Base-by-base conservation (phyloP, 2,329 filamentous ascomycete species). In the Rhytidhysteron rufulum region DNA sequence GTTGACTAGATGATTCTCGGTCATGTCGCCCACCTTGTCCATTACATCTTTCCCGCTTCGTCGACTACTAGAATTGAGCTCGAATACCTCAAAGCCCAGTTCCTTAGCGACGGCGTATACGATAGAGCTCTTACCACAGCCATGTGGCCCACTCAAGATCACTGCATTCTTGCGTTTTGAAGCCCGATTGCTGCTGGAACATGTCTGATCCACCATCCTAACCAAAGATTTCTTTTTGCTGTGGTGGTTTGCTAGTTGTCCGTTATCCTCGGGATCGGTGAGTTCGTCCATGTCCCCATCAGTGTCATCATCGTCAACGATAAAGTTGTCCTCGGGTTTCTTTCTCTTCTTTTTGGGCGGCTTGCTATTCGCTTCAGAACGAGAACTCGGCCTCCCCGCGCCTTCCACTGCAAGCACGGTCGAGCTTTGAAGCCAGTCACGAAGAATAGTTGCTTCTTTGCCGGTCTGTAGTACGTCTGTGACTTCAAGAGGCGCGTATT, bases 21-120 rank as follows among this genome's bases (percentile, higher is more conserved):
- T 93, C 91, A 98, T 97, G 65, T 98, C 89, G 30, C 93, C 94
- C 32, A 98, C 88, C 52, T 80, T 87, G 55, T 98, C 93, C 24
- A 95, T 63, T 34, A 98, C 82, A 55, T 98, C 93, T 61, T 85
- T 93, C 22, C 90, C 91, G 57, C 81, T 95, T 46, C 93, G 78
- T 37, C 90, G 82, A 50, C 80, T 88, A 44, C 88, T 81, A 0
- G 91, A 71, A 55, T 95, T 94, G 58, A 98, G 89, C 65, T 98
- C 93, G 51, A 98, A 98, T 1, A 98, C 79, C 55, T 95, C 90
- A 57, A 94, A 97, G 1, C 80, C 88, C 13, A 97, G 74, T 65
- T 98, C 91, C 56, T 87, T 91, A 4, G 93, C 91, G 31, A 90
- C 85, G 4, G 93, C 93, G 63, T 94, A 90, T 0, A 96, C 85